phyloP scores from a whole-genome alignment of 208 protist genomes.

The Leishmania aethiopica region DNA sequence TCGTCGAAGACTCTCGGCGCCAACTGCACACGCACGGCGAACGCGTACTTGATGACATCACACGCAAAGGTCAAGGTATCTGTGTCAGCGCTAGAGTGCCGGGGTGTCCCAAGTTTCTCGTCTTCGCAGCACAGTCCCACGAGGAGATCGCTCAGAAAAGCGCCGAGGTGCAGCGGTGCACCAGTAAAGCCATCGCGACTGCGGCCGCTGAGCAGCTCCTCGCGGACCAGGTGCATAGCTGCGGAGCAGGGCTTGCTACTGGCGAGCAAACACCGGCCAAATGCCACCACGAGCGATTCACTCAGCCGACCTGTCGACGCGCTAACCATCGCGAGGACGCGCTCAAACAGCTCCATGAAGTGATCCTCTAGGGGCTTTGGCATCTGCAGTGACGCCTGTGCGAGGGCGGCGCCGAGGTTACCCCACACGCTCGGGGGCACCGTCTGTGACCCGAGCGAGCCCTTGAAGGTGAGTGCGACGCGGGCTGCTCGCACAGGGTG shows the following conservation, averaged over 20 bases:
- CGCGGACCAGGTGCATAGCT: constrained; percentile 58
- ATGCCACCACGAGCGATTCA: constrained; percentile 57
- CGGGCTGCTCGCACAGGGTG: constrained; percentile 39
- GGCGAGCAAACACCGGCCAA: constrained; percentile 65
- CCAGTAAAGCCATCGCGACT: constrained; percentile 32
- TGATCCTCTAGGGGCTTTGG: constrained; percentile 46
- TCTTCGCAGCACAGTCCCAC: constrained; percentile 40
- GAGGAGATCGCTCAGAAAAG: constrained; percentile 84
- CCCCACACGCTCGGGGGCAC: constrained; percentile 41
- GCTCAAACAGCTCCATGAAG: constrained; percentile 69
- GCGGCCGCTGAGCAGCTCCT: constrained; percentile 69
- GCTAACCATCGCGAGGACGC: constrained; percentile 54
- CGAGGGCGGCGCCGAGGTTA: constrained; percentile 37
- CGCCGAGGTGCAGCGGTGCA: constrained; percentile 46
- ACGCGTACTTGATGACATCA: constrained; percentile 77
- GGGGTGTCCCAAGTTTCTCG: background rate
- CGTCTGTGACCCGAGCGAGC: constrained; percentile 17
- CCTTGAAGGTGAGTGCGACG: constrained; percentile 45
- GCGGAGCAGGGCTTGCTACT: constrained; percentile 33
- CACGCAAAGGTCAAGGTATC: constrained; percentile 54
- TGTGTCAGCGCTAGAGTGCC: background rate
- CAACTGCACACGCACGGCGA: constrained; percentile 47
- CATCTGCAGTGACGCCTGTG: constrained; percentile 48
- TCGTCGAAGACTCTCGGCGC: constrained; percentile 62
- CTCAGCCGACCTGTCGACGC: constrained; percentile 41